Evolutionary conservation across 225 moss, liverwort and hornwort genomes (phyloP), one percentile per base, ranked within the genome.

Genomic region (Physcomitrium patens): DNA sequence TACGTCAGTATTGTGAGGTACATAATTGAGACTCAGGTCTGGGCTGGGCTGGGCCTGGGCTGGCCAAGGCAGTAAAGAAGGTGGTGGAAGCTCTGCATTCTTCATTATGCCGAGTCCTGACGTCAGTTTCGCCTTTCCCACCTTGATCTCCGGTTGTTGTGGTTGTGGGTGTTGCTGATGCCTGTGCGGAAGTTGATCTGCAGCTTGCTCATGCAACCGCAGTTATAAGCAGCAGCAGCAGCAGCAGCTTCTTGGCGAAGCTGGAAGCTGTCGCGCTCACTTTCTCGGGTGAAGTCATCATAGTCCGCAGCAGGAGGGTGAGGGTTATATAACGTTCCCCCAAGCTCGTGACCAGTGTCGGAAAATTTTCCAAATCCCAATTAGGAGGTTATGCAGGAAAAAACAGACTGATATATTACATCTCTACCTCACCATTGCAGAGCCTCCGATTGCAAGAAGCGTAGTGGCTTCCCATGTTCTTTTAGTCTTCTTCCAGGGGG

Each of bases 111-210:
- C 72, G 12, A 42, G 55, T 48, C 7, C 31, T 37, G 31, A 57
- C 74, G 78, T 78, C 82, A 82, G 82, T 74, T 78, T 82, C 82
- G 52, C 78, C 78, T 57, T 44, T 47, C 46, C 31, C 2, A 37
- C 58, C 58, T 58, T 44, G 45, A 46, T 70, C 46, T 58, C 58
- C 44, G 57, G 57, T 57, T 69, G 69, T 56, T 20, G 46, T 20
- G 9, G 54, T 17, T 58, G 59, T 59, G 12, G 17, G 45, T 24
- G 70, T 45, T 70, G 43, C 4, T 50, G 55, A 3, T 55, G 55
- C 68, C n/a, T 52, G 68, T 53, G 52, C 41, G 12, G 53, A 70
- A 31, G 57, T 70, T 37, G 31, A 37, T 44, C 42, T 44, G 57
- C 44, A 44, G 58, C 70, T 56, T 20, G 13, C 20, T 2, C 67